A percentile compares a stretch with the other conserved stretches of the same genome.
These are phyloP conservation scores for Venturia carpophila DNA, from an alignment of 2,329 filamentous ascomycete genomes.

Conservation along the genomic window DNA sequence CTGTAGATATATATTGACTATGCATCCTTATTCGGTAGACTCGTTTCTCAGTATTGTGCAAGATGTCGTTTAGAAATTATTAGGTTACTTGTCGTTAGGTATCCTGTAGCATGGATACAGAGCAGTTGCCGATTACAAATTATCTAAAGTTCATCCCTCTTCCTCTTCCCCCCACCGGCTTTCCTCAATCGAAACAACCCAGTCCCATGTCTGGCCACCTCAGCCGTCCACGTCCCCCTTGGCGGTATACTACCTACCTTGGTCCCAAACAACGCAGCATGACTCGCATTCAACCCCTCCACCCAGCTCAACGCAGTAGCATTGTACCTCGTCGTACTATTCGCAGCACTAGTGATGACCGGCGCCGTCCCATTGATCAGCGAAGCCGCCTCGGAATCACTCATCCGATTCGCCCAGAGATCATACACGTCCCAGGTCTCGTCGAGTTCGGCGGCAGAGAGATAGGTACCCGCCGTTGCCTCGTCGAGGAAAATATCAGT, in stretches of 20 bases:
- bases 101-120: too few species aligned
- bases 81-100: too few species aligned
- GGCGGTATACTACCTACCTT: constrained; percentile 39
- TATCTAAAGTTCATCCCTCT: constrained; percentile 38
- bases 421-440: constrained; percentile 47
- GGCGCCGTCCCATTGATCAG: constrained; percentile 38
- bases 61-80: too few species aligned
- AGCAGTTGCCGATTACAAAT: too few species aligned
- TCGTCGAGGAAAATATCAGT: constrained; percentile 46
- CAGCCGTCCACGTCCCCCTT: constrained; percentile 37
- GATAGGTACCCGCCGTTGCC: constrained; percentile 35
- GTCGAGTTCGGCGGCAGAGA: constrained; percentile 33
- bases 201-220: constrained; percentile 43
- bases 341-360: constrained; percentile 22
- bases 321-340: constrained; percentile 40
- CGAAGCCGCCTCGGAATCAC: constrained; percentile 35
- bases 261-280: constrained; percentile 40
- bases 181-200: constrained; percentile 42
- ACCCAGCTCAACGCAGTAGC: constrained; percentile 42
- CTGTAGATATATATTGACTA: too few species aligned
- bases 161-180: constrained; percentile 25
- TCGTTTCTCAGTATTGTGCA: too few species aligned
- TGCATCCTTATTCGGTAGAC: too few species aligned
- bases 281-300: constrained; percentile 37
- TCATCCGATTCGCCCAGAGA: constrained; percentile 50